These are phyloP conservation scores for Kuraishia borneana DNA, from an alignment of 805 yeast species.

Conservation along the genomic window DNA sequence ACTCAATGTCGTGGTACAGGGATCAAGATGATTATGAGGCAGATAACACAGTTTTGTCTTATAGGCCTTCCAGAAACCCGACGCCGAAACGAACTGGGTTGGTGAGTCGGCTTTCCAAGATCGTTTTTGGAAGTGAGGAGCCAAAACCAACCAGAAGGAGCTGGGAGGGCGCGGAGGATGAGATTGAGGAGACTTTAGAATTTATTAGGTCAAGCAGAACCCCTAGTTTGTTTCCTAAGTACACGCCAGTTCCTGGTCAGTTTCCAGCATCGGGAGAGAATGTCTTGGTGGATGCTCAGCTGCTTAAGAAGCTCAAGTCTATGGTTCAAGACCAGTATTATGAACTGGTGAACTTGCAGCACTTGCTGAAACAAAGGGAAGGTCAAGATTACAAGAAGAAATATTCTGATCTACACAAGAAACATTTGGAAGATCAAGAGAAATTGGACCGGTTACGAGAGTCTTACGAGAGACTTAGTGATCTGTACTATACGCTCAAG, in stretches of 20 bases:
- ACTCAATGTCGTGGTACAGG: slow-evolving; percentile 1
- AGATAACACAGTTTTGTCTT: background rate
- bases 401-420: slow-evolving; percentile 15
- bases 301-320: background rate
- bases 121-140: background rate
- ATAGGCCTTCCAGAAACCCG: background rate
- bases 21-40: background rate
- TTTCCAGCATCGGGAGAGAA: background rate
- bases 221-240: too few relatives aligned
- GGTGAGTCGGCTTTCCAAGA: background rate
- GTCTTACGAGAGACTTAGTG: slow-evolving; percentile 19
- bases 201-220: background rate
- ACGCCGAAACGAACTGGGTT: background rate
- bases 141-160: background rate
- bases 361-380: background rate
- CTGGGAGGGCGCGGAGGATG: background rate
- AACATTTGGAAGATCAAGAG: slow-evolving; percentile 19
- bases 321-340: background rate
- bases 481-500: slow-evolving; percentile 17
- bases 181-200: background rate
- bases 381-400: slow-evolving; percentile 1
- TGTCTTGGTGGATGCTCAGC: background rate
- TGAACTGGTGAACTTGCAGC: background rate
- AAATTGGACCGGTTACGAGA: slow-evolving; percentile 18
- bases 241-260: background rate